Evolutionary conservation across 371 early-diverging fungal species (phyloP).

Genomic region (Synchytrium microbalum): DNA sequence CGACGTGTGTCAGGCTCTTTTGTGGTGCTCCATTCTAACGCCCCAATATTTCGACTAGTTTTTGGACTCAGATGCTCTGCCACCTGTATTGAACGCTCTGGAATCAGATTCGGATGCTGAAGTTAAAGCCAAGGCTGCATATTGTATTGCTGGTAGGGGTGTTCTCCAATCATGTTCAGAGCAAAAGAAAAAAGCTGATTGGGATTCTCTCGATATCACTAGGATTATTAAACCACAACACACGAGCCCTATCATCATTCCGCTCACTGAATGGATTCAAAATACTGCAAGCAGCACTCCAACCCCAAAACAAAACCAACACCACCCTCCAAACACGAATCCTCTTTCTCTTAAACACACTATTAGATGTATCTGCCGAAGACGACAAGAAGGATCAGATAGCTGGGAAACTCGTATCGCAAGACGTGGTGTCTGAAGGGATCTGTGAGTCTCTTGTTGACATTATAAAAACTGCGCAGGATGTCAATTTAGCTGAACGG

Average conservation of each 20-base stretch:
- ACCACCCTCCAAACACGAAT: not conserved
- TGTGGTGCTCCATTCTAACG: too few species aligned
- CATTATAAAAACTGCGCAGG: not conserved
- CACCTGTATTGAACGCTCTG: constrained; percentile 47
- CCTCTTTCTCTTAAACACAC: not conserved
- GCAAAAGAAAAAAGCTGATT: not conserved
- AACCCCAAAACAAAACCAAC: not conserved
- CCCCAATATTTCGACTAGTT: constrained; percentile 37
- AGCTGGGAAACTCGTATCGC: not conserved
- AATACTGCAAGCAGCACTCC: not conserved
- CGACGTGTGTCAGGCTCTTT: constrained; percentile 1
- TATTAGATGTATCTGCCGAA: not conserved
- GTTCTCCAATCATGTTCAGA: not conserved
- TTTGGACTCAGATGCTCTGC: constrained; percentile 50
- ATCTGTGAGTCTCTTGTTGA: not conserved
- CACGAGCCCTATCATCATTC: not conserved
- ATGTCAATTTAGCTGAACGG: not conserved
- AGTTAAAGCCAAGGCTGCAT: constrained; percentile 66
- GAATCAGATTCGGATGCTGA: constrained; percentile 38
- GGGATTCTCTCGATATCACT: not conserved
- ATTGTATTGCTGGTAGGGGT: constrained; percentile 67
- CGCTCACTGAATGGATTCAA: not conserved
- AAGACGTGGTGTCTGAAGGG: not conserved
- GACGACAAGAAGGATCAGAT: not conserved
- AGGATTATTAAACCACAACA: not conserved